phyloP scores from a whole-genome alignment of 768 basidiomycete genomes.

The Leccinum fibrillosum region DNA sequence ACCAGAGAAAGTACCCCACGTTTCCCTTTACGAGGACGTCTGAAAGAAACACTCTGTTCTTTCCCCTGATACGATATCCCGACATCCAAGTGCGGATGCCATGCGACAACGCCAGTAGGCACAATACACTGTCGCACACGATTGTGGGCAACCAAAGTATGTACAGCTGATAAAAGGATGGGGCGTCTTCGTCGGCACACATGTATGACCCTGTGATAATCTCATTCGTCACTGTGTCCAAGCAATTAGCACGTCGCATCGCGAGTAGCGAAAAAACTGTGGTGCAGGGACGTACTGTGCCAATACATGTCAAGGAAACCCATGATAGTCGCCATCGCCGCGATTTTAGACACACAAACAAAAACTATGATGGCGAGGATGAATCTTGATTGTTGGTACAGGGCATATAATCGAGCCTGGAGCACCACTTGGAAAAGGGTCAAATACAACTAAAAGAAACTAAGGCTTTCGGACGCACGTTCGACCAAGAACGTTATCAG shows the following conservation, averaged over 20 bases:
- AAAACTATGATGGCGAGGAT: not conserved
- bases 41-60: not conserved
- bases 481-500: slow-evolving; percentile 1
- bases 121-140: slow-evolving; percentile 1
- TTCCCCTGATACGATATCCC: no score
- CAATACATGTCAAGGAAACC: not conserved
- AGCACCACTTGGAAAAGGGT: not conserved
- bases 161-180: slow-evolving; percentile 2
- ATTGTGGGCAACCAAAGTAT: slow-evolving; percentile 11
- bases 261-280: no score
- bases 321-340: not conserved
- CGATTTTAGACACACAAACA: not conserved
- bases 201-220: not conserved
- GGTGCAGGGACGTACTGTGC: not conserved
- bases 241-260: not conserved
- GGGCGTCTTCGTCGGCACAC: not conserved
- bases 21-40: not conserved
- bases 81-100: not conserved
- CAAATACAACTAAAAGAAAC: not conserved
- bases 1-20: slow-evolving; percentile 1
- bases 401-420: not conserved
- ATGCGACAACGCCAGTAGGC: slow-evolving; percentile 4
- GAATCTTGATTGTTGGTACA: not conserved
- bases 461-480: not conserved
- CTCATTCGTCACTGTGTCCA: not conserved